Evolutionary conservation across 495 filamentous ascomycete genomes (phyloP), one percentile per base, ranked within the genome.

Genomic region (Aspergillus mulundensis): DNA sequence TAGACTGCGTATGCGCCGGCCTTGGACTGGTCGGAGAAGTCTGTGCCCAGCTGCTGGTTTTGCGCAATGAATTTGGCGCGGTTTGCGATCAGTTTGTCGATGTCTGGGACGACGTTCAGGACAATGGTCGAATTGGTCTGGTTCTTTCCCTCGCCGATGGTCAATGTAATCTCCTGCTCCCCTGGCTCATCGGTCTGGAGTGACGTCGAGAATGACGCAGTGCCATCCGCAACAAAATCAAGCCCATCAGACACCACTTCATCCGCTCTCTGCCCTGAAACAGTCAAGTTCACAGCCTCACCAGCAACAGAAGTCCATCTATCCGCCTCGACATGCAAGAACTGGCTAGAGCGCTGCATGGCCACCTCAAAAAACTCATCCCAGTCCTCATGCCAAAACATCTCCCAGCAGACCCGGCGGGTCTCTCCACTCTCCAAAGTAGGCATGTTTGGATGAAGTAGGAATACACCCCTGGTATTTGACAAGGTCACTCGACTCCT

Each of bases 321-420:
- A 43, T 16, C 16, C 16, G 40, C 10, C 8, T 3, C 3, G 7
- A 43, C 40, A 43, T 43, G 14, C 7, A 43, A 8, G n/a, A 19
- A 43, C 40, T 43, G 40, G 3, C 16, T 19, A 3, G 40, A 43
- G 1, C 40, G 40, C 40, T 43, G 7, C 6, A 18, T 43, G 19
- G n/a, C 40, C 16, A 18, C 7, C 16, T 43, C 3, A 19, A 43
- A 43, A 16, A 43, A 43, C 16, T 43, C 40, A 8, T 43, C 40
- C 40, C 40, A 43, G n/a, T 43, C 40, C 7, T 43, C 40, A 43
- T 43, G 40, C 40, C 40, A 43, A 19, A 43, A 43, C 40, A 43
- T 1, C 11, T 16, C 16, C 40, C 40, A 43, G n/a, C 40, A 43
- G 11, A 43, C n/a, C 7, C 40, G 40, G 3, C n/a, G 8, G 6